Evolutionary conservation across 2,329 filamentous ascomycete species (phyloP), one percentile per base, ranked within the genome.

Genomic region (Cordyceps javanica): DNA sequence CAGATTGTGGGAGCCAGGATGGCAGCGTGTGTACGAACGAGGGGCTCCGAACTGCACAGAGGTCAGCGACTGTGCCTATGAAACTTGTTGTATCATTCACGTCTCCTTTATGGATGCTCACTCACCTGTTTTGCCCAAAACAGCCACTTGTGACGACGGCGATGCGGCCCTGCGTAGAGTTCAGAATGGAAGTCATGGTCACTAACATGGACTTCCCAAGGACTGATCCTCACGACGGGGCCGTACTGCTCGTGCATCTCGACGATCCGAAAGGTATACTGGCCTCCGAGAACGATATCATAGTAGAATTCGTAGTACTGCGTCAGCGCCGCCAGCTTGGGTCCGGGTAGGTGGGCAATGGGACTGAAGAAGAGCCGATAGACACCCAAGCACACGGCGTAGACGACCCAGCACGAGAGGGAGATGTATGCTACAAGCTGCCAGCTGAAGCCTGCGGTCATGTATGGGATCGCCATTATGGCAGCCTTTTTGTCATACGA

Each of bases 241-340:
- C 75, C 75, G 57, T 77, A 78, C 61, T 65, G 61, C 48, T 72
- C 62, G 62, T 78, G 76, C 62, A 78, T 63, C 53, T 72, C 65
- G 42, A 67, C 63, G 23, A 78, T 73, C 57, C 75, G 70, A 62
- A 70, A 74, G 14, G 67, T 74, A 59, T 76, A 77, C 62, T 74
- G 67, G 2, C 75, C 76, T 6, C 71, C 69, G 6, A 71, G 65
- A 42, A 74, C 56, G 21, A 76, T 66, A 56, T 78, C 75, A 59
- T 76, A 76, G 63, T 76, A 78, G 50, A 71, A 69, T 60, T 74
- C 72, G 58, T 74, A 75, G 65, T 69, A 72, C 52, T 70, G 65
- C 50, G 72, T 73, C 49, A 72, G 61, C 5, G 72, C 72, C 26
- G 73, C 71, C 32, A 75, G 66, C 60, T 63, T 71, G 53, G 73